phyloP scores from a whole-genome alignment of 2,329 filamentous ascomycete genomes.

The Colletotrichum sp. region DNA sequence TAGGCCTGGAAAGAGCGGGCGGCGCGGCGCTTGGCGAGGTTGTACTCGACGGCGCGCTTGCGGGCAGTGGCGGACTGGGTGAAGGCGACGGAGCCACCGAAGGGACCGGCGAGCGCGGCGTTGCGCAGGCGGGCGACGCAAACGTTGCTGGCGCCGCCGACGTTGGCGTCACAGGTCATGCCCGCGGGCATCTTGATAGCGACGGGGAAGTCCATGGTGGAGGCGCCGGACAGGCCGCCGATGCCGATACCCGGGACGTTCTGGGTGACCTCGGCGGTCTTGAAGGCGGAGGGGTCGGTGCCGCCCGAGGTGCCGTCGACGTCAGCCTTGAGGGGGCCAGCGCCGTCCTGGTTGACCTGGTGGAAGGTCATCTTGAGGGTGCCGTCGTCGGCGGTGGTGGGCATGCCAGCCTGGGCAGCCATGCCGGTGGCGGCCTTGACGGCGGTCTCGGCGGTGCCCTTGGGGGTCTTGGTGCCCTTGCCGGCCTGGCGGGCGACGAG shows the following conservation, averaged over 20 bases:
- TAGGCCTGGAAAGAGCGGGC: slow-evolving; percentile 24
- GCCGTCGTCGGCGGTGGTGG: slow-evolving; percentile 71
- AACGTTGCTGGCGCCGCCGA: slow-evolving; percentile 64
- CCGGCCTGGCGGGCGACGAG: slow-evolving; percentile 16
- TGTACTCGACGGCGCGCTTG: slow-evolving; percentile 66
- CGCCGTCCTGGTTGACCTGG: slow-evolving; percentile 75
- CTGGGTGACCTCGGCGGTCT: slow-evolving; percentile 61
- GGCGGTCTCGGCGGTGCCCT: slow-evolving; percentile 48
- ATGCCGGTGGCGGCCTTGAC: slow-evolving; percentile 59
- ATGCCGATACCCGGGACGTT: slow-evolving; percentile 64
- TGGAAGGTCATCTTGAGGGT: slow-evolving; percentile 68
- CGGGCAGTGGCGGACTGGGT: slow-evolving; percentile 63
- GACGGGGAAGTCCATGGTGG: slow-evolving; percentile 68
- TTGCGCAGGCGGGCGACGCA: slow-evolving; percentile 71
- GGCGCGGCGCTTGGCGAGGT: slow-evolving; percentile 38
- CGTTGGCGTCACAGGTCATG: slow-evolving; percentile 67
- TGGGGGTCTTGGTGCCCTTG: slow-evolving; percentile 20
- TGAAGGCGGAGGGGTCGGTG: slow-evolving; percentile 63
- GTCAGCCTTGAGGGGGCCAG: slow-evolving; percentile 64
- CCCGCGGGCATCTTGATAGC: slow-evolving; percentile 68
- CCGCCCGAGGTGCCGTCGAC: slow-evolving; percentile 69
- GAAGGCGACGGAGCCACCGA: slow-evolving; percentile 70
- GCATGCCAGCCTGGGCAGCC: slow-evolving; percentile 71
- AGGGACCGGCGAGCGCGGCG: slow-evolving; percentile 64
- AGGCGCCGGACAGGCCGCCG: slow-evolving; percentile 61